Base-by-base conservation (phyloP, 2,329 filamentous ascomycete species). In the Pleurostoma richardsiae region DNA sequence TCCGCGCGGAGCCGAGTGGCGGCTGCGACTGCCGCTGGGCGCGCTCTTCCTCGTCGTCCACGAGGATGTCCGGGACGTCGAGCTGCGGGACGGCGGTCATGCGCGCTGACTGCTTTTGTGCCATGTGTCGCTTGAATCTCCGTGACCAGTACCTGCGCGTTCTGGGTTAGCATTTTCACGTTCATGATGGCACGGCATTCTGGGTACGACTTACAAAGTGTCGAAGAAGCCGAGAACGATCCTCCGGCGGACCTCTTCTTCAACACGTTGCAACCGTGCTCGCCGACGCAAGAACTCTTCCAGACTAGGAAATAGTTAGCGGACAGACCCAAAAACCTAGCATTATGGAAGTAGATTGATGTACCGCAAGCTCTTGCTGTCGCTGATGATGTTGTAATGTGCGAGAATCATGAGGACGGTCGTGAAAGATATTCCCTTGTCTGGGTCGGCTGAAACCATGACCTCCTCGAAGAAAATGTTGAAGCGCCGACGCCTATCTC, bases 401-500 rank as follows among this genome's bases (percentile, higher is more conserved):
- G 95, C 92, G 48, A 99, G 75, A 50, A 95, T 95, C 86, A 99
- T 94, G 44, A 99, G 76, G 27, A 96, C 86, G 5, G 86, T 85
- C 3, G 90, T 94, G 65, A 99, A 99, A 1, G 88, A 86, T 49
- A 99, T 95, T 42, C 94, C 94, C 52, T 82, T 80, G 59, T 95
- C 89, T 1, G 86, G 87, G 64, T 99, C 91, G 4, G 91, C 90
- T 4, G 90, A 92, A 5, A 96, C 90, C 65, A 97, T 82, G 26
- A 97, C 88, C 69, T 99, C 95, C 66, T 97, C 91, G 60, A 90
- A 99, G 66, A 99, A 99, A n/a, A 86, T 79, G 57, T 96, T 96
- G 73, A 95, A 92, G 39, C 86, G 83, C 47, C 82, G 77, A 40
- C 94, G 80, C 50, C 90, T 80, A 55, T 82, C 76, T 48, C 86